Conservation (phyloP, 208 protist genomes). For the Wallacemonas sp. region DNA sequence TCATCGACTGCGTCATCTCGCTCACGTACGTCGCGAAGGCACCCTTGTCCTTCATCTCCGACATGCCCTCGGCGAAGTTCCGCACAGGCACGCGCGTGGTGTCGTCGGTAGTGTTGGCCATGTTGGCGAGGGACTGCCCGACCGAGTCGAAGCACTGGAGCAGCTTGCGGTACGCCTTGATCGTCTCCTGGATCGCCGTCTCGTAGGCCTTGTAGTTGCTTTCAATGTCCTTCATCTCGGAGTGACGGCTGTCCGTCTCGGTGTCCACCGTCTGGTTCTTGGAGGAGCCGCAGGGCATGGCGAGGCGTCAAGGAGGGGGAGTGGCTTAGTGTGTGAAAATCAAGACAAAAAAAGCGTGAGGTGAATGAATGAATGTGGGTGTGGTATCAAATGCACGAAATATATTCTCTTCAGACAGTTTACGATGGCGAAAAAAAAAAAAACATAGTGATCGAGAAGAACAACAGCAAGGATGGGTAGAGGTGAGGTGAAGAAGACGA, state of each 20-base stretch:
- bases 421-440: too few relatives aligned
- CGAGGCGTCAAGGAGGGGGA: background rate
- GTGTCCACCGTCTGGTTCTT: conserved; percentile 43
- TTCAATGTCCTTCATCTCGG: conserved; percentile 47
- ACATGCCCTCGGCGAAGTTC: conserved; percentile 55
- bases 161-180: conserved; percentile 56
- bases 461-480: too few relatives aligned
- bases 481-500: too few relatives aligned
- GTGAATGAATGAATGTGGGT: too few relatives aligned
- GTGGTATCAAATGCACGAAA: too few relatives aligned
- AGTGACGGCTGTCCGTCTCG: conserved; percentile 42
- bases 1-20: conserved; percentile 45
- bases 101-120: conserved; percentile 33
- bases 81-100: conserved; percentile 26
- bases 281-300: conserved; percentile 24
- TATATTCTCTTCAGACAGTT: too few relatives aligned
- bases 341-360: background rate
- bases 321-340: too few relatives aligned
- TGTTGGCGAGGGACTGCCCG: conserved; percentile 45
- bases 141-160: conserved; percentile 57
- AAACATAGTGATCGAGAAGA: too few relatives aligned
- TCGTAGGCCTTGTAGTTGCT: conserved; percentile 58
- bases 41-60: conserved; percentile 59
- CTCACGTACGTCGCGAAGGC: conserved; percentile 57
- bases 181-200: conserved; percentile 42